Conservation (phyloP, 192 early-diverging fungal genomes). For the Coemansia asiatica region DNA sequence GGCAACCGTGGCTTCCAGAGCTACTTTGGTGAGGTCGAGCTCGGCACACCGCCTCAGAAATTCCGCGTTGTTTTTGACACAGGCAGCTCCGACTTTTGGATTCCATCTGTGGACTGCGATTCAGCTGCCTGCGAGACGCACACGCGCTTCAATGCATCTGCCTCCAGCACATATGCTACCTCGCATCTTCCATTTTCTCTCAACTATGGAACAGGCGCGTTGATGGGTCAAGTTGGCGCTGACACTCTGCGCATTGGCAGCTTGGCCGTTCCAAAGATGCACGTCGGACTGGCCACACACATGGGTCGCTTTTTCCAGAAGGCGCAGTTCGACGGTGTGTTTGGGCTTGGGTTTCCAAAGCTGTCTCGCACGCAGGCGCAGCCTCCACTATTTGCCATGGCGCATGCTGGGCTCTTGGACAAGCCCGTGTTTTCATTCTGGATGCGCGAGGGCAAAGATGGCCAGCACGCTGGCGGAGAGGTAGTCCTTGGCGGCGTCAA, state of each 20-base stretch:
- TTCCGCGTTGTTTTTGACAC: conserved; percentile 65
- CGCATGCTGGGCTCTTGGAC: conserved; percentile 33
- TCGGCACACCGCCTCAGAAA: conserved; percentile 58
- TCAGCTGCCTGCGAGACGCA: conserved; percentile 46
- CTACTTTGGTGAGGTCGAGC: conserved; percentile 48
- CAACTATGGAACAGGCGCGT: conserved; percentile 57
- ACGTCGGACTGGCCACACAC: conserved; percentile 55
- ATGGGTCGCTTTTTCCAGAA: conserved; percentile 54
- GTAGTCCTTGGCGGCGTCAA: conserved; percentile 46
- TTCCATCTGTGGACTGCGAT: conserved; percentile 57
- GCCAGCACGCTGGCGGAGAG: conserved; percentile 51
- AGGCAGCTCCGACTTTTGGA: conserved; percentile 62
- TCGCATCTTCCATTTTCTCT: conserved; percentile 46
- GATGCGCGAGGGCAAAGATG: conserved; percentile 39
- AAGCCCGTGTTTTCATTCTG: conserved; percentile 52
- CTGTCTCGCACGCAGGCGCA: conserved; percentile 51
- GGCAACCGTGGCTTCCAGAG: conserved; percentile 50
- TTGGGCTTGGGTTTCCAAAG: conserved; percentile 59
- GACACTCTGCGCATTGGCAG: conserved; percentile 56
- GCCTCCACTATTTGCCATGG: conserved; percentile 43
- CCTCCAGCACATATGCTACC: conserved; percentile 50
- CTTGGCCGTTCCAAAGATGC: conserved; percentile 37
- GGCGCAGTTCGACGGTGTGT: conserved; percentile 59
- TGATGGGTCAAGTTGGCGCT: conserved; percentile 54
- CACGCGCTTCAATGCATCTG: conserved; percentile 49